A percentile compares a stretch with the other conserved stretches of the same genome.
phyloP scores from a whole-genome alignment of 768 basidiomycete species.

The Polyporus arcularius region DNA sequence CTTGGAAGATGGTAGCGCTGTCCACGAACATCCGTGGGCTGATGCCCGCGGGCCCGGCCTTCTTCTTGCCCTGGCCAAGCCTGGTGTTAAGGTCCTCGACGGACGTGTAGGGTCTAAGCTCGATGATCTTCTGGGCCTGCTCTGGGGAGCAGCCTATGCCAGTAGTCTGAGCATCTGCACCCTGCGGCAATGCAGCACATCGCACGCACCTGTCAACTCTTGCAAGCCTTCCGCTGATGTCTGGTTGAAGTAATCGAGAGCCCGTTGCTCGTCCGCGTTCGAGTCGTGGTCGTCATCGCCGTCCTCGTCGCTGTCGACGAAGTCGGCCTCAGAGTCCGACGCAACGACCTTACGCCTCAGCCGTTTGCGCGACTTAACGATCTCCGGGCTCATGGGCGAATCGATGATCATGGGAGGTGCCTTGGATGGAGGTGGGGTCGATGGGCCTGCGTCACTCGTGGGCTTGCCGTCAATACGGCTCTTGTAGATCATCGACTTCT shows the following conservation, averaged over 20 bases:
- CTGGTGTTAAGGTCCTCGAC: slow-evolving; percentile 74
- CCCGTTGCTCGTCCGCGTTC: slow-evolving; percentile 45
- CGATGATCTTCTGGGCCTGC: slow-evolving; percentile 79
- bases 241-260: slow-evolving; percentile 70
- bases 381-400: slow-evolving; percentile 43
- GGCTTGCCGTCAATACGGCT: slow-evolving; percentile 48
- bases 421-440: slow-evolving; percentile 14
- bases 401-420: slow-evolving; percentile 45
- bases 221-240: slow-evolving; percentile 64
- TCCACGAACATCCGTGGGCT: slow-evolving; percentile 91
- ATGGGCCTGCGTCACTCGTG: slow-evolving; percentile 8
- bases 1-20: slow-evolving; percentile 79
- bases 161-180: slow-evolving; percentile 3
- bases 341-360: slow-evolving; percentile 61
- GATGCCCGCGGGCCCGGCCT: slow-evolving; percentile 77
- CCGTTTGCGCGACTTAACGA: slow-evolving; percentile 47
- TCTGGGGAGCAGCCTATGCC: slow-evolving; percentile 70
- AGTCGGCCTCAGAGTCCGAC: slow-evolving; percentile 65
- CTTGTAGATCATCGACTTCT: slow-evolving; percentile 81
- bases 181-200: neutral
- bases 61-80: slow-evolving; percentile 86
- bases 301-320: slow-evolving; percentile 52
- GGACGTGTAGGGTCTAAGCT: slow-evolving; percentile 77
- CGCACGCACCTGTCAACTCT: slow-evolving; percentile 67
- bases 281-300: slow-evolving; percentile 33